Conservation (phyloP, 495 filamentous ascomycete species). For the Aspergillus baeticus region DNA sequence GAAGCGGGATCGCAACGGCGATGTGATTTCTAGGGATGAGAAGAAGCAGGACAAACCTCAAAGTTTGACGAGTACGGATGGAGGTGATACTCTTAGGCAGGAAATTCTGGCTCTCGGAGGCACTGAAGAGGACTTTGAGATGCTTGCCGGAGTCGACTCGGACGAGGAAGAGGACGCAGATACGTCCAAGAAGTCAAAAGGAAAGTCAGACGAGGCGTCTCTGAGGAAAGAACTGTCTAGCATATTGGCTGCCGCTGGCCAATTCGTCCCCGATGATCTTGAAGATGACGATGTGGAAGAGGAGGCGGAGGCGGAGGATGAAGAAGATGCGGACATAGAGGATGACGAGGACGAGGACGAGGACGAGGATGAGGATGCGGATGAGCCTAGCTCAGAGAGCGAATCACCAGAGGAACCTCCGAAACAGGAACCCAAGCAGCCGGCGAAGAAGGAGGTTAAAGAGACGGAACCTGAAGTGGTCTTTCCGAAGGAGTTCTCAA, state of each 20-base stretch:
- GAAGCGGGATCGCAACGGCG: constrained; percentile 52
- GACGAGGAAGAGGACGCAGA: constrained; percentile 52
- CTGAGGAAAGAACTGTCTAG: constrained; percentile 43
- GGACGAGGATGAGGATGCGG: constrained; percentile 40
- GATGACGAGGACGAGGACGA: constrained; percentile 39
- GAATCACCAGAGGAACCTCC: not conserved
- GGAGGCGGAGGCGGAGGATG: constrained; percentile 32
- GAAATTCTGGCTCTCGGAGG: constrained; percentile 78
- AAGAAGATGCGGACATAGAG: constrained; percentile 33
- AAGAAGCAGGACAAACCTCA: constrained; percentile 28
- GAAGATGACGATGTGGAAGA: constrained; percentile 46
- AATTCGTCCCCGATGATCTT: constrained; percentile 43
- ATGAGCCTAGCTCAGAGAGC: constrained; percentile 20
- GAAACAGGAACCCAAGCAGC: constrained; percentile 7
- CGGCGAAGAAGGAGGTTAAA: constrained; percentile 19
- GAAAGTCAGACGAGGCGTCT: constrained; percentile 31
- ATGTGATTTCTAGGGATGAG: constrained; percentile 42
- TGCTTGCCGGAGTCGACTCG: constrained; percentile 61
- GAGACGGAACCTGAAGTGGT: constrained; percentile 16
- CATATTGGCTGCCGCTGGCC: constrained; percentile 43
- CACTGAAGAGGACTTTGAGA: constrained; percentile 69
- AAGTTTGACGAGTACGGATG: constrained; percentile 18
- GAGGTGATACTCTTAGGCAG: constrained; percentile 52
- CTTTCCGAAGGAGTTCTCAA: constrained; percentile 43
- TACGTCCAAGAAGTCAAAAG: constrained; percentile 23